Conservation (phyloP, 768 basidiomycete species). For the Phylloporus sp. region DNA sequence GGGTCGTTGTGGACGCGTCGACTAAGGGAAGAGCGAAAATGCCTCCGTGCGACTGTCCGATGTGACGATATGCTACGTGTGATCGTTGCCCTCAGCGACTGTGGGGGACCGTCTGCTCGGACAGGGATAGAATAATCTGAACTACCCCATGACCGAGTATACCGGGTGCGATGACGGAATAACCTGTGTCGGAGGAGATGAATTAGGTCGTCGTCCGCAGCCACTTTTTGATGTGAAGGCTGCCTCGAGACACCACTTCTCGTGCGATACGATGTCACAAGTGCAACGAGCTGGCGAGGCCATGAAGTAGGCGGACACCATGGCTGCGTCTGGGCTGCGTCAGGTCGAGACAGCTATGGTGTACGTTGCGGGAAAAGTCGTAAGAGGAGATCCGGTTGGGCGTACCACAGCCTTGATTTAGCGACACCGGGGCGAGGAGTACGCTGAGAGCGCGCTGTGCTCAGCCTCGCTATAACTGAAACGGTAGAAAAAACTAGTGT, state of each 20-base stretch:
- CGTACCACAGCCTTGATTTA: conserved; percentile 11
- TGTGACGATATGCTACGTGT: conserved; percentile 10
- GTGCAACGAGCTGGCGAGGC: conserved; percentile 11
- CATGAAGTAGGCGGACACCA: conserved; percentile 18
- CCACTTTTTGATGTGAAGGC: not conserved
- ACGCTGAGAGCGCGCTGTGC: not conserved
- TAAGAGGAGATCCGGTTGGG: conserved; percentile 2
- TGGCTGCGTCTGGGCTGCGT: conserved; percentile 16
- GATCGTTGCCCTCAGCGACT: conserved; percentile 5
- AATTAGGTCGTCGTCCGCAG: not conserved
- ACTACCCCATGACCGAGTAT: conserved; percentile 19
- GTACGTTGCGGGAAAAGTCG: not conserved
- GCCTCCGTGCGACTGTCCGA: conserved; percentile 23
- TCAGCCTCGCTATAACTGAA: conserved; percentile 16
- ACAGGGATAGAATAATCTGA: not conserved
- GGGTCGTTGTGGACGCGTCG: conserved; percentile 7
- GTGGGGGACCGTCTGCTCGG: conserved; percentile 9
- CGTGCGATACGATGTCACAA: conserved; percentile 13
- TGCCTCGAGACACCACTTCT: conserved; percentile 16
- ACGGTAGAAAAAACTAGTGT: conserved; percentile 6
- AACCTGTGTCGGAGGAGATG: conserved; percentile 12
- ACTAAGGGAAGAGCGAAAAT: conserved; percentile 13
- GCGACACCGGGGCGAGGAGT: not conserved
- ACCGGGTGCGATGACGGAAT: conserved; percentile 23
- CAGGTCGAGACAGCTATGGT: conserved; percentile 11